These are phyloP conservation scores for Heliosperma pusillum DNA, from an alignment of 148 eudicot genomes.

Conservation along the genomic window DNA sequence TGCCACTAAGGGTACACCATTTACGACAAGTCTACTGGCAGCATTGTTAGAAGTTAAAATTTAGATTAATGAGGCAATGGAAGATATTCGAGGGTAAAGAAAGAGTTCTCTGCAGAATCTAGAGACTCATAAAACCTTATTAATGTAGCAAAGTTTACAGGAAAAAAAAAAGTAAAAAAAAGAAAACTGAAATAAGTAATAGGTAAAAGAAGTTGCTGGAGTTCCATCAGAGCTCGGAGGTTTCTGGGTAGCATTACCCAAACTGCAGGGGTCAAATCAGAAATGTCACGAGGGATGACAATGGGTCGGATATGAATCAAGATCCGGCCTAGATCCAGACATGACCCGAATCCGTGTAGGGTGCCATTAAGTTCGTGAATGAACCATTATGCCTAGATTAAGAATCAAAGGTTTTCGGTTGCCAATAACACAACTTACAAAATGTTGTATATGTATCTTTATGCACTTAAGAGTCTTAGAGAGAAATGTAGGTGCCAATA, in stretches of 20 bases:
- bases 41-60: no score
- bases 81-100: background rate
- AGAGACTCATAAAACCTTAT: background rate
- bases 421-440: background rate
- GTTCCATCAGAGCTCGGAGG: no score
- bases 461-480: constrained; percentile 7
- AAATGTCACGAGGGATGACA: background rate
- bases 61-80: background rate
- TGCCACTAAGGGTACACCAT: background rate
- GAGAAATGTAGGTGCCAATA: background rate
- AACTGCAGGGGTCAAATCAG: background rate
- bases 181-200: no score
- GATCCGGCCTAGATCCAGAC: background rate
- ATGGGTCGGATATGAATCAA: background rate
- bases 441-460: constrained; percentile 14
- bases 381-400: constrained; percentile 10
- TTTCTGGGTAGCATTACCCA: background rate
- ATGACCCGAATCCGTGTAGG: background rate
- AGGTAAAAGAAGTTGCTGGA: no score
- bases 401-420: background rate
- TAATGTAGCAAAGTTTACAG: constrained; percentile 2
- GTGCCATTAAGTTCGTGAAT: no score
- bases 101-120: background rate
- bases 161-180: no score
- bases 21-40: no score